Conservation (phyloP, 2,329 filamentous ascomycete species). For the Trichothecium sympodiale region DNA sequence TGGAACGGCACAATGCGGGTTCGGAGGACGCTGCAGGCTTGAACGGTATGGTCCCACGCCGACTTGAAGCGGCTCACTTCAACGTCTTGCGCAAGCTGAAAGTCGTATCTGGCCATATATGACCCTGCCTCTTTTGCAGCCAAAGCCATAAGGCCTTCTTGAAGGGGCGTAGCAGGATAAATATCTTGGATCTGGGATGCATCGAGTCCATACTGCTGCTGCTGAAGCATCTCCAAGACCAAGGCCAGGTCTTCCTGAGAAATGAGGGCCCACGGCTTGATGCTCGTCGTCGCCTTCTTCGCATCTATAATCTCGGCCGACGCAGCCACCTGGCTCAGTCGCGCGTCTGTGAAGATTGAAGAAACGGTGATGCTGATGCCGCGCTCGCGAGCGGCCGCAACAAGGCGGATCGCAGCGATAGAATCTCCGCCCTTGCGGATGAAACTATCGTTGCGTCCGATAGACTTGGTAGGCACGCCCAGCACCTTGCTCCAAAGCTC, state of each 20-base stretch:
- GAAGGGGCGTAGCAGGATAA: constrained; percentile 36
- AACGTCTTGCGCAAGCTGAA: background rate
- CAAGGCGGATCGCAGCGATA: constrained; percentile 6
- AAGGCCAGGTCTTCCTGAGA: too few species aligned
- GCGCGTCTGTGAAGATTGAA: background rate
- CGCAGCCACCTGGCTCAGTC: background rate
- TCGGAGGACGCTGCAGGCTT: constrained; percentile 2
- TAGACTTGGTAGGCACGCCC: background rate
- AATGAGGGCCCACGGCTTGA: background rate
- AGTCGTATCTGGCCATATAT: background rate
- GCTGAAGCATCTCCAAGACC: too few species aligned
- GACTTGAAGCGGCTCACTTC: background rate
- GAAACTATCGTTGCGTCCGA: constrained; percentile 5
- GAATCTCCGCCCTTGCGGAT: constrained; percentile 8
- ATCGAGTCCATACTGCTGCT: too few species aligned
- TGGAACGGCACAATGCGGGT: constrained; percentile 5
- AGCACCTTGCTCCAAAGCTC: background rate
- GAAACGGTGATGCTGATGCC: too few species aligned
- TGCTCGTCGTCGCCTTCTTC: background rate
- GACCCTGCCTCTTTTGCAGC: constrained; percentile 10
- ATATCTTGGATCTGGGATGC: constrained; percentile 36
- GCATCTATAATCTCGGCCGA: background rate
- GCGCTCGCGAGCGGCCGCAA: background rate
- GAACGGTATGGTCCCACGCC: background rate
- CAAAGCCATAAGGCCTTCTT: constrained; percentile 36